Conservation (phyloP, 1,284 basidiomycete genomes). For the Chiua sp. region DNA sequence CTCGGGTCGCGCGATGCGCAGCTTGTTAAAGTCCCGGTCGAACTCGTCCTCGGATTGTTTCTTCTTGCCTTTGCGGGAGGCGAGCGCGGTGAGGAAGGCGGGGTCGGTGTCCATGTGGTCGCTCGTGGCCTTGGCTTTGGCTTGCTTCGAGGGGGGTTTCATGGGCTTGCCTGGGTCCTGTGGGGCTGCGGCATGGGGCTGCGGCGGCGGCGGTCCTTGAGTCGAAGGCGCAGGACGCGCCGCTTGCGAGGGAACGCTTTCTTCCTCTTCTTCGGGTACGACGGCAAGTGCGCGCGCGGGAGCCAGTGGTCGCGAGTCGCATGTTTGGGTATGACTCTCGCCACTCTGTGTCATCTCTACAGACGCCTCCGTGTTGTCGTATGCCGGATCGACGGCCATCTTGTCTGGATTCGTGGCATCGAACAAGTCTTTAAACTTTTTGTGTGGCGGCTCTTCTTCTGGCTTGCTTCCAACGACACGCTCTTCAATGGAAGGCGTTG, state of each 20-base stretch:
- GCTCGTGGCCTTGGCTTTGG: conserved; percentile 12
- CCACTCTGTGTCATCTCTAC: conserved; percentile 14
- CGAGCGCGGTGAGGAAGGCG: conserved; percentile 73
- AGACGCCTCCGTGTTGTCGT: conserved; percentile 19
- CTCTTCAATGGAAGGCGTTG: conserved; percentile 18
- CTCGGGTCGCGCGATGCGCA: conserved; percentile 77
- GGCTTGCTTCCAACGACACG: conserved; percentile 23
- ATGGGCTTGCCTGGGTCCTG: conserved; percentile 1
- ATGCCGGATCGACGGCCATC: conserved; percentile 24
- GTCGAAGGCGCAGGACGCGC: conserved; percentile 6
- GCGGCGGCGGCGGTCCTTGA: conserved; percentile 2
- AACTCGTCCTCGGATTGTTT: conserved; percentile 76
- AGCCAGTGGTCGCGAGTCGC: conserved; percentile 33
- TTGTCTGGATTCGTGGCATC: conserved; percentile 65
- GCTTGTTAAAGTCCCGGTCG: conserved; percentile 84
- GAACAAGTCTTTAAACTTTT: conserved; percentile 74
- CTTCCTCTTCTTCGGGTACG: conserved; percentile 63
- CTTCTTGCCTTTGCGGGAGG: conserved; percentile 68
- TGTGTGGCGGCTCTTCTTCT: conserved; percentile 58
- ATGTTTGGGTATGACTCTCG: conserved; percentile 39
- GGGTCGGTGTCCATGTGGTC: conserved; percentile 58
- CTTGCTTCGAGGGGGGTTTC: conserved; percentile 10
- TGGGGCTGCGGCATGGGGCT: not conserved
- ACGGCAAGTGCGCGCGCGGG: conserved; percentile 37
- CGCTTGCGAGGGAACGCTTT: conserved; percentile 24